phyloP scores from a whole-genome alignment of 2,329 filamentous ascomycete genomes.

The Paraphaeosphaeria sporulosa region DNA sequence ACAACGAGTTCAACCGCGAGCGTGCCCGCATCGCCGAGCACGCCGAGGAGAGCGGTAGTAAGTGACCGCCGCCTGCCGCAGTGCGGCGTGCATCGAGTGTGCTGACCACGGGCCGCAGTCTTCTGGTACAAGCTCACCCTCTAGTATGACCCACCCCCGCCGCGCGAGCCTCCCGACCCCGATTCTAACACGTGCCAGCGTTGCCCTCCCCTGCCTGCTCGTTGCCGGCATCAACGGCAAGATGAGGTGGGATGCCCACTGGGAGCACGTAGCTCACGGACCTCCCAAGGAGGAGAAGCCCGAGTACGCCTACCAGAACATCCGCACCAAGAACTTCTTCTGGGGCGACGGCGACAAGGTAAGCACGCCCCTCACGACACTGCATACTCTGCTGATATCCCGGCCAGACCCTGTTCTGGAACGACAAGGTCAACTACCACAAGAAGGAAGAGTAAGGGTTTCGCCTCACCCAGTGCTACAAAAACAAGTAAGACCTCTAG shows the following conservation, averaged over 20 bases:
- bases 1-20: conserved; percentile 95
- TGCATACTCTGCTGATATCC: conserved; percentile 11
- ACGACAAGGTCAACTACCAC: conserved; percentile 94
- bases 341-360: conserved; percentile 98
- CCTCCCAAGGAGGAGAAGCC: conserved; percentile 86
- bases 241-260: conserved; percentile 92
- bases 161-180: conserved; percentile 6
- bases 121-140: conserved; percentile 96
- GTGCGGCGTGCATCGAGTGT: neutral
- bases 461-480: neutral
- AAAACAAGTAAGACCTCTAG: conserved; percentile 58
- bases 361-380: conserved; percentile 33
- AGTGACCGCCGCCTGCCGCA: conserved; percentile 43
- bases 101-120: conserved; percentile 60
- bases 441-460: conserved; percentile 73
- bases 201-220: conserved; percentile 74
- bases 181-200: conserved; percentile 61
- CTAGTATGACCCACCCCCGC: conserved; percentile 72
- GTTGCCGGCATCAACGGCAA: conserved; percentile 83
- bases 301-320: conserved; percentile 98
- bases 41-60: conserved; percentile 83
- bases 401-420: conserved; percentile 73
- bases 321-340: conserved; percentile 92
- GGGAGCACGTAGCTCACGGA: conserved; percentile 91
- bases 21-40: conserved; percentile 89